Evolutionary conservation across 1,139 yeast species (phyloP), one percentile per base, ranked within the genome.

Genomic region (Tardiomyces digboiensis): DNA sequence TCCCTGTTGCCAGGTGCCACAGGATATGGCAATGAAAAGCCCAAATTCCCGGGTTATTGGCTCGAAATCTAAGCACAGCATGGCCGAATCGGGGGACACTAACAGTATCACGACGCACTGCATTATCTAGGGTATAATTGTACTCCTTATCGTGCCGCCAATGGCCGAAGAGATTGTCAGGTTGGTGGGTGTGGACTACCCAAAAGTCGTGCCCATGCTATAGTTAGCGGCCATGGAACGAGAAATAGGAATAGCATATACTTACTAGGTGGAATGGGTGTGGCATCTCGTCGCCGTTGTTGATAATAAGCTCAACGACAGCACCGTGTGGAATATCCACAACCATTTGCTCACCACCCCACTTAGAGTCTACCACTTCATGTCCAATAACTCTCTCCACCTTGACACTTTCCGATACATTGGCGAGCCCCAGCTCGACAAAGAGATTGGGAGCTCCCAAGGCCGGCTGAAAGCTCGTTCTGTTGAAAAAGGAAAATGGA

Each of bases 221-320:
- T 41, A 51, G 54, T 44, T 71, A 76, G 62, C 82, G 71, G 22
- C 68, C 70, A 49, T 78, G 55, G 40, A 78, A 59, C 61, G 80
- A 85, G 72, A 79, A 80, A 40, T n/a, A n/a, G n/a, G n/a, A n/a
- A n/a, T n/a, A n/a, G n/a, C n/a, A 22, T 26, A 13, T 85, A 4
- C 86, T 85, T 62, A 80, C 85, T 57, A 87, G 67, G 61, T 87
- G 96, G 80, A 88, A 85, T n/a, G 96, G 95, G 64, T 87, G 95
- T 49, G 77, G 76, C 66, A 93, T 93, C 43, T 88, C 85, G 63
- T 86, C 95, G 48, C 68, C 62, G 49, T 86, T 82, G 60, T 85
- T 84, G 40, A 87, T 62, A 10, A 83, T 76, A 46, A 87, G 67
- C 55, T 86, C 94, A 41, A 86, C 75, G 29, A 77, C 66, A 44